These are phyloP conservation scores for Zymoseptoria pseudotritici DNA, from an alignment of 2,329 filamentous ascomycete species.

Conservation along the genomic window DNA sequence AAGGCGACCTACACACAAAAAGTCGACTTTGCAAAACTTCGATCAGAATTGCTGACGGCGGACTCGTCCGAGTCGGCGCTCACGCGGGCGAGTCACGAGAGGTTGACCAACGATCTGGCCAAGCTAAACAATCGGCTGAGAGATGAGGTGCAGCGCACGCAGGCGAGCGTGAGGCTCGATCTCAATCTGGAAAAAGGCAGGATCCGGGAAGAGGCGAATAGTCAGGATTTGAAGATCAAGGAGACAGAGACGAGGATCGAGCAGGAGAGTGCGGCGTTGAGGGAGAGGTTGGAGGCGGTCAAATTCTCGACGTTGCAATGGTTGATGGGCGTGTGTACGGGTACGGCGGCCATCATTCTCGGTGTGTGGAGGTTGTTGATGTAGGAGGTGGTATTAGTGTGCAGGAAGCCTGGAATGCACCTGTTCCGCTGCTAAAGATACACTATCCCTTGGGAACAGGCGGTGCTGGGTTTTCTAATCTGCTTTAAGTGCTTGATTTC, in stretches of 20 bases:
- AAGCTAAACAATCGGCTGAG: conserved; percentile 84
- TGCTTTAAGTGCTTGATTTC: too few species aligned
- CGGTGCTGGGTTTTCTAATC: too few species aligned
- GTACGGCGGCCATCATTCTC: conserved; percentile 58
- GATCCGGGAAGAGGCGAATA: conserved; percentile 91
- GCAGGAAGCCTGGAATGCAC: too few species aligned
- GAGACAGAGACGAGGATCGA: conserved; percentile 98
- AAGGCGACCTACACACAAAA: conserved; percentile 75
- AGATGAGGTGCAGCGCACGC: conserved; percentile 90
- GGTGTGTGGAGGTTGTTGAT: conserved; percentile 62
- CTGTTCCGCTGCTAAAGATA: too few species aligned
- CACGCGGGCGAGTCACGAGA: conserved; percentile 83
- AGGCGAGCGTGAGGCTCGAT: conserved; percentile 85
- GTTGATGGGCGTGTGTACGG: conserved; percentile 74
- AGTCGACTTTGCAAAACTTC: conserved; percentile 95
- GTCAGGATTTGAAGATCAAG: conserved; percentile 95
- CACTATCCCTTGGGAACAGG: too few species aligned
- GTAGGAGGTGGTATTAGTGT: conserved; percentile 29
- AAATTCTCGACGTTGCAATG: conserved; percentile 98
- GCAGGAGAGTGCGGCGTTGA: conserved; percentile 84
- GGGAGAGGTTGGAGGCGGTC: conserved; percentile 90
- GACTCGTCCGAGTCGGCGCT: conserved; percentile 87
- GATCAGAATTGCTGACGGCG: conserved; percentile 83
- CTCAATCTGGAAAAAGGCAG: conserved; percentile 94
- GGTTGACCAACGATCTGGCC: conserved; percentile 86